Base-by-base conservation (phyloP, 495 filamentous ascomycete species). In the Aspergillus sclerotiicarbonarius region DNA sequence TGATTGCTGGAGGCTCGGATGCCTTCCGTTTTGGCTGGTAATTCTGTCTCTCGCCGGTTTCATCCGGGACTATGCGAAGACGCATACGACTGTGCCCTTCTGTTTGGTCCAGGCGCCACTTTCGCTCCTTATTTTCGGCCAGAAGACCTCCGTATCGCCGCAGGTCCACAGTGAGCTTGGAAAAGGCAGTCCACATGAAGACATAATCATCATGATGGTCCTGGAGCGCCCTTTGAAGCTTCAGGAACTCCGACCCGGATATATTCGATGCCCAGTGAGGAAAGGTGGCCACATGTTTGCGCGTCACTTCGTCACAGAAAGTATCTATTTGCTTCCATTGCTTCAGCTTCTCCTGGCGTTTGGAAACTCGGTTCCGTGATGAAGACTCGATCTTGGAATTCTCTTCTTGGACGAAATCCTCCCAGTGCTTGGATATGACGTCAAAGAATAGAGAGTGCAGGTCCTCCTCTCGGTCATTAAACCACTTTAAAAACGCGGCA, bases 21-120 rank as follows among this genome's bases (percentile, higher is more conserved):
- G 78, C 78, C 62, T 84, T 90, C 6, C 90, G 78, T 68, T 96
- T 97, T 0, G 94, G 92, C 58, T 93, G 90, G 65, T 94, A 95
- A 49, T 91, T 84, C 48, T 88, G 82, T 58, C 84, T 79, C 41
- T 87, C 84, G 10, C 76, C 75, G 15, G 83, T 81, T 45, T 82
- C 82, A 65, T 95, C 90, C 6, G 90, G 90, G 20, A 95, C 80
- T 48, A 96, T 83, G 6, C 94, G 84, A 51, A 95, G 77, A 41
- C 95, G 84, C 92, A 97, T 97, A 35, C 95, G 89, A 68, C 96
- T 96, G 15, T 92, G 84, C 37, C 93, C 95, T 76, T 98, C 94
- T 0, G 92, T 98, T 64, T 94, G 84, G 67, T 98, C 94, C 8
- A 98, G 83, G 65, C 88, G 90, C 91, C 91, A 98, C 68, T 89